These are phyloP conservation scores for Claviceps sorghi DNA, from an alignment of 2,329 filamentous ascomycete genomes.

Conservation along the genomic window DNA sequence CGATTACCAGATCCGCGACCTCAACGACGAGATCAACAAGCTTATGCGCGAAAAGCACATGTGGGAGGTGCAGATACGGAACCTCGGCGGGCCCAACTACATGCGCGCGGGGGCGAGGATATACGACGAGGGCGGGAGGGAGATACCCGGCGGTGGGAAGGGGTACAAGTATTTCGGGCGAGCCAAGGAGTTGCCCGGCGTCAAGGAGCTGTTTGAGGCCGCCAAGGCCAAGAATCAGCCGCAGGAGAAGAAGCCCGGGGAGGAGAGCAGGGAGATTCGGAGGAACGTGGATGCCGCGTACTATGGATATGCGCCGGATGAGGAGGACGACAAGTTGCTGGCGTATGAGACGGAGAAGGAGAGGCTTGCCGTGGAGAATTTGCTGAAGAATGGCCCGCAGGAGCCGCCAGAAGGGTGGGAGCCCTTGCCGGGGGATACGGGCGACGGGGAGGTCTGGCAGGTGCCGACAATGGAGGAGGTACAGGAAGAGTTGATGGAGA, in stretches of 20 bases:
- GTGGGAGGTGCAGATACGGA: constrained; percentile 95
- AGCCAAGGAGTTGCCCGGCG: constrained; percentile 77
- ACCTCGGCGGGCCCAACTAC: constrained; percentile 93
- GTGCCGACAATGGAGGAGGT: constrained; percentile 81
- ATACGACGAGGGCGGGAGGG: constrained; percentile 59
- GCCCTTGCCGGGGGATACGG: constrained; percentile 70
- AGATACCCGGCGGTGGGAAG: constrained; percentile 63
- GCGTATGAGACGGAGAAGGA: constrained; percentile 75
- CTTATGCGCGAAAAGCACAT: constrained; percentile 98
- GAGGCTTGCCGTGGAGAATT: constrained; percentile 57
- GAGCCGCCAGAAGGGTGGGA: constrained; percentile 61
- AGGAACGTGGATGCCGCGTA: constrained; percentile 83
- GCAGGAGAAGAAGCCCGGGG: constrained; percentile 50
- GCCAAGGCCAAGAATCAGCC: constrained; percentile 46
- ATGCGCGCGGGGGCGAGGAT: constrained; percentile 60
- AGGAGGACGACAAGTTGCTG: constrained; percentile 72
- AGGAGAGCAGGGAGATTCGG: constrained; percentile 53
- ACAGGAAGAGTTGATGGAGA: constrained; percentile 82
- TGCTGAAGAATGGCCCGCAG: constrained; percentile 43
- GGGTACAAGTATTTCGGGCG: constrained; percentile 92
- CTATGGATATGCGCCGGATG: constrained; percentile 86
- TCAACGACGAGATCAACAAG: constrained; percentile 99
- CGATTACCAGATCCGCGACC: constrained; percentile 92
- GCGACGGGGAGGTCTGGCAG: constrained; percentile 70
- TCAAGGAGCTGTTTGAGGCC: constrained; percentile 90